These are phyloP conservation scores for Solanum arcanum DNA, from an alignment of 257 asterid species.

Conservation along the genomic window DNA sequence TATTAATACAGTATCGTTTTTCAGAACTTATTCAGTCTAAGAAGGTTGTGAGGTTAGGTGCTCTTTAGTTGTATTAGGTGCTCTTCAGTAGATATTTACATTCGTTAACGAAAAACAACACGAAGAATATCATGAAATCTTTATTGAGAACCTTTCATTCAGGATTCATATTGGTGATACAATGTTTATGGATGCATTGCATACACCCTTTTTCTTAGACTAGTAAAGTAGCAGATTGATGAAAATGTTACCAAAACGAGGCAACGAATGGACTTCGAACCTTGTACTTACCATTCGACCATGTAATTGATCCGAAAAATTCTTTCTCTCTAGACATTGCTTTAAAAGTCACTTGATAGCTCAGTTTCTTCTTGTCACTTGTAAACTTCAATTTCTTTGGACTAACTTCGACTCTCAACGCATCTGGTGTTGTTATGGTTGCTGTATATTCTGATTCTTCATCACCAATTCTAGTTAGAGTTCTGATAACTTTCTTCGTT, in stretches of 20 bases:
- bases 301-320: slow-evolving; percentile 39
- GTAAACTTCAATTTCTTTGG: slow-evolving; percentile 51
- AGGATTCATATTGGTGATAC: not conserved
- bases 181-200: not conserved
- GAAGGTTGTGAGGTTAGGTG: not conserved
- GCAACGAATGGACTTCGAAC: slow-evolving; percentile 63
- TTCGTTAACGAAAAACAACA: too few relatives aligned
- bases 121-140: not conserved
- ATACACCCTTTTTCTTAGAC: not conserved
- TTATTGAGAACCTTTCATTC: not conserved
- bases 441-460: not conserved
- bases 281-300: slow-evolving; percentile 21
- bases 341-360: slow-evolving; percentile 45
- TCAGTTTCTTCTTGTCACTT: slow-evolving; percentile 26
- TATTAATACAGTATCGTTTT: too few relatives aligned
- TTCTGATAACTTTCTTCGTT: not conserved
- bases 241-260: not conserved
- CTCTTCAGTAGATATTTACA: not conserved
- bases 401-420: slow-evolving; percentile 34
- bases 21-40: too few relatives aligned
- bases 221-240: not conserved
- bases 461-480: not conserved
- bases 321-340: not conserved
- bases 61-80: not conserved
- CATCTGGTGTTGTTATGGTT: not conserved